Percentiles rank a stretch among this genome's conserved stretches.
These are phyloP conservation scores for Pseudevernia furfuracea DNA, from an alignment of 495 filamentous ascomycete species.

Conservation along the genomic window DNA sequence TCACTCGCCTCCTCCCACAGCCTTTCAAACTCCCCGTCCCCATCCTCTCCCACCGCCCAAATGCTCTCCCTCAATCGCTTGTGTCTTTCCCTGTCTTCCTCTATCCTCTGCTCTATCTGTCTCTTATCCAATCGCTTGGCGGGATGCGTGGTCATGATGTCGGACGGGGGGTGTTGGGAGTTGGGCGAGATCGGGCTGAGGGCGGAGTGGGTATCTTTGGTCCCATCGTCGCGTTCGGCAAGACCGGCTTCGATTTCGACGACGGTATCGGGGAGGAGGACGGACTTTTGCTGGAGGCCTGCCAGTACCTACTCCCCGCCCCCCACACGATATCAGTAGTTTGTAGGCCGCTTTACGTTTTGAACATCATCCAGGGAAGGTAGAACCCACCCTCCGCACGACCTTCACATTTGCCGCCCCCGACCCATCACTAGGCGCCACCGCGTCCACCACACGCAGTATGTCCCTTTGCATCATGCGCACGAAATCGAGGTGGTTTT, in stretches of 20 bases:
- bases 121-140: constrained; percentile 62
- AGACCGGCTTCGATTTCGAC: constrained; percentile 71
- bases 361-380: background rate
- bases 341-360: background rate
- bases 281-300: constrained; percentile 56
- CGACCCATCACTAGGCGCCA: constrained; percentile 77
- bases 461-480: constrained; percentile 95
- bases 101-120: constrained; percentile 89
- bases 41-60: constrained; percentile 66
- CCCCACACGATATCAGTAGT: background rate
- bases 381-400: constrained; percentile 56
- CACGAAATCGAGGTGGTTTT: constrained; percentile 68
- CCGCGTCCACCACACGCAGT: constrained; percentile 76
- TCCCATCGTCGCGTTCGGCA: constrained; percentile 56
- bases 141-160: constrained; percentile 30
- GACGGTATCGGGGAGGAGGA: constrained; percentile 61
- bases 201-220: constrained; percentile 17
- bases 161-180: constrained; percentile 19
- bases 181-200: constrained; percentile 27
- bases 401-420: constrained; percentile 94
- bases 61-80: constrained; percentile 82
- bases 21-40: constrained; percentile 57
- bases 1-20: constrained; percentile 76
- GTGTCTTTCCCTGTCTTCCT: constrained; percentile 92
- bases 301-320: constrained; percentile 49